Percentiles rank a stretch among this genome's conserved stretches.
phyloP scores from a whole-genome alignment of 2,329 filamentous ascomycete genomes.

The Apiospora pterosperma region DNA sequence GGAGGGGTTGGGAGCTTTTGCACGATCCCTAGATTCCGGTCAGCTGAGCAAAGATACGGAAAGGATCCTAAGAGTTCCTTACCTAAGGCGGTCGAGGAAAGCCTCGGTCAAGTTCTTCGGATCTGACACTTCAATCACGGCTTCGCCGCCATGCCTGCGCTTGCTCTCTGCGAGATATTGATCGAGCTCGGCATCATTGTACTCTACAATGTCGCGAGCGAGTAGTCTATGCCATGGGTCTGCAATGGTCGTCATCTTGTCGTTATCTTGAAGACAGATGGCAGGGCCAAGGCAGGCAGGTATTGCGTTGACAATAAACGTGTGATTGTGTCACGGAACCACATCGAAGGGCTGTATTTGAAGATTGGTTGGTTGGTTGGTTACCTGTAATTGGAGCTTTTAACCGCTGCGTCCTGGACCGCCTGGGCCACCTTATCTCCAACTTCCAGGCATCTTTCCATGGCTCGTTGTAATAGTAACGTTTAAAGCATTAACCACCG shows the following conservation, averaged over 20 bases:
- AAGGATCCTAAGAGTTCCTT: background rate
- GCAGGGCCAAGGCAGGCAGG: background rate
- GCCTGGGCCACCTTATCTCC: too few relatives aligned
- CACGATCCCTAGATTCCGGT: background rate
- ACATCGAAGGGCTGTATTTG: too few relatives aligned
- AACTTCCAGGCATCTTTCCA: too few relatives aligned
- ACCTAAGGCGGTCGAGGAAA: background rate
- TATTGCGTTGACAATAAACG: background rate
- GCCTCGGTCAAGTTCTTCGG: background rate
- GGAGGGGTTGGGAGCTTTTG: background rate
- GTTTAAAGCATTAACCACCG: too few relatives aligned
- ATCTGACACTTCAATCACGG: background rate
- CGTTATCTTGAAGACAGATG: background rate
- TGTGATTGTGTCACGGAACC: too few relatives aligned
- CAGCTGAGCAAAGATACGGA: background rate
- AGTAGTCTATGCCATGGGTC: background rate
- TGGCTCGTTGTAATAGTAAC: too few relatives aligned
- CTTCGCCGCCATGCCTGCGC: background rate
- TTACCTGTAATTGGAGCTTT: too few relatives aligned
- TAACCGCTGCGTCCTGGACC: too few relatives aligned
- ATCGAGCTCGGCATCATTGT: background rate
- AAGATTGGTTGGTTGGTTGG: too few relatives aligned
- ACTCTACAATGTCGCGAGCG: background rate
- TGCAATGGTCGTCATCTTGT: background rate
- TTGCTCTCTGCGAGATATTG: background rate